Evolutionary conservation across 441 rosid species (phyloP).

Genomic region (Adansonia grandidieri): DNA sequence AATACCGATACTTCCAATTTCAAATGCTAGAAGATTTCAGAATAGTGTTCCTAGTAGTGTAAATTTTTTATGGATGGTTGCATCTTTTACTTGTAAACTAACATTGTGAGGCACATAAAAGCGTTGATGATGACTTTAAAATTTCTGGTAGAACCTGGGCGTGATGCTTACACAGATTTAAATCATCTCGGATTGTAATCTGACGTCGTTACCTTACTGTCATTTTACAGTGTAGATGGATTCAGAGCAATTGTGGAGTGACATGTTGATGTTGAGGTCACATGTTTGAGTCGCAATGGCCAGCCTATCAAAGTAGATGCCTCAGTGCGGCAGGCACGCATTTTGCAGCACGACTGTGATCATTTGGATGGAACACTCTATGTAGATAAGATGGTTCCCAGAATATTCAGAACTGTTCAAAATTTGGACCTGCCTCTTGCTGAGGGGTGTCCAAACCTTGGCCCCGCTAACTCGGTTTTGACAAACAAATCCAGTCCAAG

Average conservation of each 20-base stretch:
- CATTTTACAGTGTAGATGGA: conserved; percentile 66
- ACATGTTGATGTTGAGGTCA: conserved; percentile 74
- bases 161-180: not conserved
- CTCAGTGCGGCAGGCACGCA: conserved; percentile 93
- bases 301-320: conserved; percentile 68
- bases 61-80: not conserved
- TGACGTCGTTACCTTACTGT: not conserved
- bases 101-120: not conserved
- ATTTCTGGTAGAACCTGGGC: not conserved
- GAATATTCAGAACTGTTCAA: conserved; percentile 74
- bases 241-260: conserved; percentile 88
- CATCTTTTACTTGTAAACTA: not conserved
- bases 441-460: conserved; percentile 79
- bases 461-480: conserved; percentile 44
- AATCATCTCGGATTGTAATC: not conserved
- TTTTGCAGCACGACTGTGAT: conserved; percentile 90
- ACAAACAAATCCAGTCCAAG: not conserved
- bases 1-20: not conserved
- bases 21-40: not conserved
- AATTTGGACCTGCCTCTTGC: conserved; percentile 85
- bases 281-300: conserved; percentile 68
- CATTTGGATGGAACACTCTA: conserved; percentile 89
- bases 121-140: not conserved
- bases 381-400: conserved; percentile 83
- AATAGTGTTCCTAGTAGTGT: not conserved